A percentile compares a stretch with the other conserved stretches of the same genome.
Evolutionary conservation across 2,329 filamentous ascomycete species (phyloP).

Genomic region (Cercospora brassicicola): DNA sequence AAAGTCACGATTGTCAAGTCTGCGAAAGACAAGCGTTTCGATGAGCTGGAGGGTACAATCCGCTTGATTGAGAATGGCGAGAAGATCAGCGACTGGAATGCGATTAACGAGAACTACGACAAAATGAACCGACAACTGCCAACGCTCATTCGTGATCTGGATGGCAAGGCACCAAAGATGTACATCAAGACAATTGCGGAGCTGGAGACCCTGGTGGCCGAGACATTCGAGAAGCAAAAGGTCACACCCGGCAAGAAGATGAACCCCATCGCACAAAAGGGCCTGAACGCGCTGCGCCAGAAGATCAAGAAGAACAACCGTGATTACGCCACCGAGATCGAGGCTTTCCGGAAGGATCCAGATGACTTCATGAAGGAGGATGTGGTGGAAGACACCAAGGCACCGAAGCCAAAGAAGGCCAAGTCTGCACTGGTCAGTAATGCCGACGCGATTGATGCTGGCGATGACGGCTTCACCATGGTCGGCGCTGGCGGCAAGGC

Average conservation of each 20-base stretch:
- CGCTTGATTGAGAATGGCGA: conserved; percentile 92
- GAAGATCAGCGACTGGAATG: conserved; percentile 97
- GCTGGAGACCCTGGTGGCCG: conserved; percentile 90
- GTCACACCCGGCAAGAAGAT: conserved; percentile 88
- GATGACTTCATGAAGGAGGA: conserved; percentile 85
- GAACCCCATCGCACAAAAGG: conserved; percentile 92
- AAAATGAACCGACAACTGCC: conserved; percentile 63
- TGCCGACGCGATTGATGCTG: conserved; percentile 56
- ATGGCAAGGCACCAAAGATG: conserved; percentile 78
- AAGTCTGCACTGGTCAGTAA: conserved; percentile 53
- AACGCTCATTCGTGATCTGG: conserved; percentile 54
- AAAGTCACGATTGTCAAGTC: conserved; percentile 86
- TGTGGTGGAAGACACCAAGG: conserved; percentile 65
- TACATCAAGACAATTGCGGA: conserved; percentile 94
- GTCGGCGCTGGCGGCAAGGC: conserved; percentile 87
- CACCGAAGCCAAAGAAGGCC: conserved; percentile 54
- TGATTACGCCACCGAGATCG: conserved; percentile 84
- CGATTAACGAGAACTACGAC: conserved; percentile 61
- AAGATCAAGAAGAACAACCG: conserved; percentile 99
- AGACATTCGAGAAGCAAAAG: conserved; percentile 93
- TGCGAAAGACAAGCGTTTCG: conserved; percentile 94
- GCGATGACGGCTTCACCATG: conserved; percentile 84
- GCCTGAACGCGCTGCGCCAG: conserved; percentile 95
- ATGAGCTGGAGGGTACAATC: conserved; percentile 88
- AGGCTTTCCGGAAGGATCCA: conserved; percentile 81